Base-by-base conservation (phyloP, 441 rosid species). In the Erodium texanum region DNA sequence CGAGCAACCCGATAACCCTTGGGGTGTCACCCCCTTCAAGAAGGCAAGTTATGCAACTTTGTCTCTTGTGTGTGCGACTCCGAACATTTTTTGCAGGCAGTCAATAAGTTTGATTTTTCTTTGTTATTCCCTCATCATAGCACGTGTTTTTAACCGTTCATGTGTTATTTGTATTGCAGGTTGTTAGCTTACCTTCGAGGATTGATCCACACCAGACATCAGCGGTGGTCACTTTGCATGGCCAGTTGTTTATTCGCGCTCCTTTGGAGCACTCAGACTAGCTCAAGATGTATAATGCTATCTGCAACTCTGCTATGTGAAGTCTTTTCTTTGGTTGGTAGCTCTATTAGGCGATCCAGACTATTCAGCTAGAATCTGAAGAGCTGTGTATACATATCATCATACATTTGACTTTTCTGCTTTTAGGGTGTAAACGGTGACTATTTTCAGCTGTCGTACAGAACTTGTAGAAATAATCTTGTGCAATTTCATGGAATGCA, bases 201-300 rank as follows among this genome's bases (percentile, higher is more conserved):
- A 93, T 93, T 0, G 97, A 91, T 71, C 89, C 97, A 6, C 92
- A 85, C 74, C 99, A 91, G 69, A 91, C 99, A 41, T 88, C 97
- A n/a, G 97, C 96, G 1, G 97, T 89, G 66, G 99, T 93, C 52
- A 93, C 96, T 20, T 69, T 93, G 69, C 95, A 91, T 54, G 99
- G 99, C 14, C 97, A 89, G 81, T 79, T 93, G 76, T 93, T 86
- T 52, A 90, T 90, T 43, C 93, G 99, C 29, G 99, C 88, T 19
- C 99, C 99, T 1, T 82, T 93, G 12, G 93, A 91, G 87, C 75
- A 68, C 56, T 65, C 77, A 0, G 83, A 78, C 67, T 76, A 70
- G 20, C 59, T 52, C 59, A 48, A 48, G 56, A 48, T 48, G 3
- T 20, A 52, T 52, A 54, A 7, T 18, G 54, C 19, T 52, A 52